Evolutionary conservation across 73 alveolate genomes (phyloP).

Genomic region (Uronychia setigera): DNA sequence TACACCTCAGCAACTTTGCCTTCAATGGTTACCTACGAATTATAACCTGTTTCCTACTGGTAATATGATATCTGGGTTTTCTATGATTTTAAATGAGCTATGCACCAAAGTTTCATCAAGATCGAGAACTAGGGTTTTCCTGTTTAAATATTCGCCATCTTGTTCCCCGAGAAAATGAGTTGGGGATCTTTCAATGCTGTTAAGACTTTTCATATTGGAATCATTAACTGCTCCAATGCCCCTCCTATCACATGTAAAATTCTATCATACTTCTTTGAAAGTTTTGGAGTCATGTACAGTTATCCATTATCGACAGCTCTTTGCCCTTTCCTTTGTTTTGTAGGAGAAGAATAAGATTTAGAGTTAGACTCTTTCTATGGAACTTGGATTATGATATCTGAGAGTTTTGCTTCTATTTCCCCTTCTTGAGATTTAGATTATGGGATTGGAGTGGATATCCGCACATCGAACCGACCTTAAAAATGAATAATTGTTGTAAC

Average conservation of each 20-base stretch:
- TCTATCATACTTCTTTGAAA: neutral
- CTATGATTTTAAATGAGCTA: slow-evolving; percentile 51
- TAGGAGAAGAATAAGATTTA: neutral
- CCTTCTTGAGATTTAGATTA: neutral
- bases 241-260: neutral
- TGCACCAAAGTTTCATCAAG: slow-evolving; percentile 84
- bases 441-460: neutral
- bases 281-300: neutral
- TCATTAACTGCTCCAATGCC: no score
- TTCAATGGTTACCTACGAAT: neutral
- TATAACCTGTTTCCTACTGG: slow-evolving; percentile 23
- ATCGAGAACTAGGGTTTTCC: slow-evolving; percentile 69
- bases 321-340: neutral
- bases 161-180: neutral
- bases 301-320: neutral
- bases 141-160: neutral
- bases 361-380: neutral
- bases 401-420: neutral
- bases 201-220: neutral
- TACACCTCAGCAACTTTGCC: slow-evolving; percentile 13
- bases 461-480: no score
- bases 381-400: neutral
- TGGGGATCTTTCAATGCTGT: neutral
- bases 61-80: slow-evolving; percentile 40
- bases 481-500: no score